A percentile compares a stretch with the other conserved stretches of the same genome.
phyloP scores from a whole-genome alignment of 108 stramenopile species.

The Nannochloropsis gaditana region DNA sequence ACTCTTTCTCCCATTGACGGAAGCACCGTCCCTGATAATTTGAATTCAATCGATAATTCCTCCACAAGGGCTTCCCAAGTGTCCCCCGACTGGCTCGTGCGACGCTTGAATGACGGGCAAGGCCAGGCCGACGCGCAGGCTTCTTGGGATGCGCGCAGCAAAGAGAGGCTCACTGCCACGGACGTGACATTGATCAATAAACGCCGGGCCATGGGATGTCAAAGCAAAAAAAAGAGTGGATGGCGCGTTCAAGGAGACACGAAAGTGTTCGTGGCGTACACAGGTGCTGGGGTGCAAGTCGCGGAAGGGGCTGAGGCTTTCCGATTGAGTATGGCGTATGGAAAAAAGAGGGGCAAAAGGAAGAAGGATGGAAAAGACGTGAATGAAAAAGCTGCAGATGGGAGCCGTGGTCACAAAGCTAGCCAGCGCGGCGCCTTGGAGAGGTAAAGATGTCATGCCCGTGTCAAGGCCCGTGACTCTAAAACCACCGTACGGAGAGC shows the following conservation, averaged over 20 bases:
- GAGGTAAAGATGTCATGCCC: too few species aligned
- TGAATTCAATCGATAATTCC: too few species aligned
- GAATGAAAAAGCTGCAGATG: too few species aligned
- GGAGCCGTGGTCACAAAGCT: too few species aligned
- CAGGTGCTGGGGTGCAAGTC: not conserved
- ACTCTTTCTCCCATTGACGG: too few species aligned
- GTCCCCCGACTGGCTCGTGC: not conserved
- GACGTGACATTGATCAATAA: conserved; percentile 12
- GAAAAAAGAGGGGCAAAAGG: not conserved
- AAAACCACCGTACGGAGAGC: too few species aligned
- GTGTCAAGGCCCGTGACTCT: too few species aligned
- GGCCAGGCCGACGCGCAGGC: not conserved
- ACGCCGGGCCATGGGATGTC: not conserved
- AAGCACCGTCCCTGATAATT: too few species aligned
- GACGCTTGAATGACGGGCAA: conserved; percentile 4
- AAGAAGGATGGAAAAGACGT: not conserved
- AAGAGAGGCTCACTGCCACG: not conserved
- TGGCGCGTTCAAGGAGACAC: not conserved
- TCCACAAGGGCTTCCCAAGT: not conserved
- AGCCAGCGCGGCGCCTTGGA: too few species aligned
- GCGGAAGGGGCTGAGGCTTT: conserved; percentile 1
- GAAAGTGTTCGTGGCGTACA: not conserved
- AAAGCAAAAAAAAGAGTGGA: not conserved
- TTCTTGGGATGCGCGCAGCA: not conserved
- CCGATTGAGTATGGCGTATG: not conserved